Conservation (phyloP, 345 rosid genomes). For the Salix suchowensis region DNA sequence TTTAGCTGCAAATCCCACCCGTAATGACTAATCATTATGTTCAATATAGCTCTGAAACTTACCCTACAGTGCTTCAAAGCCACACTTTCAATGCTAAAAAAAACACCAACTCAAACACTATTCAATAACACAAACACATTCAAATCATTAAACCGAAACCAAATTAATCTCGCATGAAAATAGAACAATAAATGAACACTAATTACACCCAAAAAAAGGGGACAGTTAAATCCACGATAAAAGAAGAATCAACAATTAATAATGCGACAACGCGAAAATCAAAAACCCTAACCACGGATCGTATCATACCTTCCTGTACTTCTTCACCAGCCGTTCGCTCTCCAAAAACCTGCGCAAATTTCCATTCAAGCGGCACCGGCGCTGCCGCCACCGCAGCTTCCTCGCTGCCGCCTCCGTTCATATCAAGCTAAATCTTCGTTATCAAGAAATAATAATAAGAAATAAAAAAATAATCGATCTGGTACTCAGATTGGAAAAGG, state of each 20-base stretch:
- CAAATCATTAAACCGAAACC: background rate
- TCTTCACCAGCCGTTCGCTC: constrained; percentile 30
- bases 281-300: background rate
- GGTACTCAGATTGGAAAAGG: background rate
- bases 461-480: background rate
- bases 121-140: background rate
- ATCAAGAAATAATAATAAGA: background rate
- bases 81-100: background rate
- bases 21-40: background rate
- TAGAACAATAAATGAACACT: background rate
- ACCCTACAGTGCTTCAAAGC: constrained; percentile 4
- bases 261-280: background rate
- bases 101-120: background rate
- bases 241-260: background rate
- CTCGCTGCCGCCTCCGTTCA: constrained; percentile 13
- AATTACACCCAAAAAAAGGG: background rate
- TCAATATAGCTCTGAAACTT: background rate
- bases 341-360: constrained; percentile 30
- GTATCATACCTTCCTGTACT: constrained; percentile 26
- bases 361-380: constrained; percentile 26
- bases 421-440: background rate
- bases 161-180: background rate
- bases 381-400: constrained; percentile 4
- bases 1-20: background rate
- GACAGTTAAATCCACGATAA: background rate